Evolutionary conservation across 805 yeast genomes (phyloP).

Genomic region (Starmerella floris): DNA sequence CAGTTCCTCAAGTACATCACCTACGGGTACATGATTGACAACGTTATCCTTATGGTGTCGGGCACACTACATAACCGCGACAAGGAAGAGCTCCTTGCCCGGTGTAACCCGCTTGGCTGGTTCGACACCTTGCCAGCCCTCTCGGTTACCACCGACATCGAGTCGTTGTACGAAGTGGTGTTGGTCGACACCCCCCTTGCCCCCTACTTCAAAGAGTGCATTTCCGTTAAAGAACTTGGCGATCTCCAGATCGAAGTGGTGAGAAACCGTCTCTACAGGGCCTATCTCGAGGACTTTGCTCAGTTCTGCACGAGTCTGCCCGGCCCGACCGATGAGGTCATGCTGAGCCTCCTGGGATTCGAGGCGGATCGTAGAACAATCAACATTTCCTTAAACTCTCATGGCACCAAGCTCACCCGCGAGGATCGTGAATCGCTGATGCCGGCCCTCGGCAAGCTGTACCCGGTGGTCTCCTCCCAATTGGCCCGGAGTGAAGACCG

Average conservation of each 20-base stretch:
- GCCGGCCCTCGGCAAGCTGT: slow-evolving; percentile 72
- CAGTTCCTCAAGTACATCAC: slow-evolving; percentile 84
- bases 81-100: slow-evolving; percentile 67
- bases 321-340: slow-evolving; percentile 66
- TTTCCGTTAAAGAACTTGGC: slow-evolving; percentile 68
- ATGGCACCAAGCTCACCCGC: slow-evolving; percentile 64
- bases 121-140: slow-evolving; percentile 93
- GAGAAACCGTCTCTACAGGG: slow-evolving; percentile 81
- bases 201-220: slow-evolving; percentile 83
- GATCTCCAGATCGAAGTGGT: slow-evolving; percentile 92
- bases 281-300: slow-evolving; percentile 79
- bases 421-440: slow-evolving; percentile 59
- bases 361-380: slow-evolving; percentile 94
- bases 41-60: slow-evolving; percentile 87
- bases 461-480: slow-evolving; percentile 52
- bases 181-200: slow-evolving; percentile 95
- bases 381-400: slow-evolving; percentile 80
- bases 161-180: slow-evolving; percentile 82
- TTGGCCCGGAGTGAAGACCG: slow-evolving; percentile 70
- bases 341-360: slow-evolving; percentile 64
- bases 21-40: slow-evolving; percentile 97
- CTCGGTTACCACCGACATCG: slow-evolving; percentile 87
- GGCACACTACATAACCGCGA: slow-evolving; percentile 96
- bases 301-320: slow-evolving; percentile 53
- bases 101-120: slow-evolving; percentile 98